phyloP scores from a whole-genome alignment of 2,329 filamentous ascomycete genomes.

The Thielaviopsis euricoi region DNA sequence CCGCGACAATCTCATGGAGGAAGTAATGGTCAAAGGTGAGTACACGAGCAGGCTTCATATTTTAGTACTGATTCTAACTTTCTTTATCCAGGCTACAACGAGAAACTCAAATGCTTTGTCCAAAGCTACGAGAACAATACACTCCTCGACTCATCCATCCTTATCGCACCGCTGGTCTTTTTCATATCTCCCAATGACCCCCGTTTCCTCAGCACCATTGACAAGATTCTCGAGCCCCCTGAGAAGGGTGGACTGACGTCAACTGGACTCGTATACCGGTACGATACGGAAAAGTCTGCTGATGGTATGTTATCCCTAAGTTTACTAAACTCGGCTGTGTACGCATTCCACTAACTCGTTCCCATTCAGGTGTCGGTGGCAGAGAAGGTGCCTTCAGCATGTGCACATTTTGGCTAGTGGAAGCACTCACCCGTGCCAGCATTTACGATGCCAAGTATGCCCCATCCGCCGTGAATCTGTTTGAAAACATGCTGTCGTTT shows the following conservation, averaged over 20 bases:
- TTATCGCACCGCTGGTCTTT: constrained; percentile 65
- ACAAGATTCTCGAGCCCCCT: constrained; percentile 52
- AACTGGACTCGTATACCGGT: constrained; percentile 60
- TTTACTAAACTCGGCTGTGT: not conserved
- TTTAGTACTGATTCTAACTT: not conserved
- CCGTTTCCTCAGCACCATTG: constrained; percentile 54
- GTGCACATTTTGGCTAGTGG: constrained; percentile 73
- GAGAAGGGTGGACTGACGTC: constrained; percentile 63
- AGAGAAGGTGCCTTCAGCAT: constrained; percentile 63
- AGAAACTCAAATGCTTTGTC: constrained; percentile 50
- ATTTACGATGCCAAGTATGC: constrained; percentile 50
- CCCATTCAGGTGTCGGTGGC: constrained; percentile 49
- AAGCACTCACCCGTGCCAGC: constrained; percentile 55
- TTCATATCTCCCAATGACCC: constrained; percentile 66
- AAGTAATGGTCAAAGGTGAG: constrained; percentile 54
- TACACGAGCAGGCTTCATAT: not conserved
- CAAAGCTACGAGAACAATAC: constrained; percentile 61
- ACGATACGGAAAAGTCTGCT: constrained; percentile 50
- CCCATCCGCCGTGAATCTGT: constrained; percentile 45
- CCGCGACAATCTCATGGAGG: constrained; percentile 54
- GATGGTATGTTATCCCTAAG: constrained; percentile 36
- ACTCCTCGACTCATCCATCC: constrained; percentile 55
- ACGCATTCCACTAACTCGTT: not conserved
- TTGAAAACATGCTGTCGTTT: constrained; percentile 64
- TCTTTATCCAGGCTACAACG: constrained; percentile 42